Percentiles rank a stretch among this genome's conserved stretches.
Evolutionary conservation across 441 rosid species (phyloP).

Genomic region (Erodium chrysanthum): DNA sequence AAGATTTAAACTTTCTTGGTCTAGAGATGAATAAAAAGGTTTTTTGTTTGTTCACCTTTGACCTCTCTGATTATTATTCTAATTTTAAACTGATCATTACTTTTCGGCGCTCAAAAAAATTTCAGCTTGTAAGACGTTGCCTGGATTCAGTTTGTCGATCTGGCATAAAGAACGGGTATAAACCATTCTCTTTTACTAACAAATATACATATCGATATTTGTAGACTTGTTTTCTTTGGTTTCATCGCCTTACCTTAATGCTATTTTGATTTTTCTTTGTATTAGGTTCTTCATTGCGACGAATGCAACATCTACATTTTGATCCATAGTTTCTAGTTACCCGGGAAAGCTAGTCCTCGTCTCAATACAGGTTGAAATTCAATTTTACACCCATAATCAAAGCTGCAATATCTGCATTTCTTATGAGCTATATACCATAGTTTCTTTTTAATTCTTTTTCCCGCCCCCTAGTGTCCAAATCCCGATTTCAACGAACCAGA

Average conservation of each 20-base stretch:
- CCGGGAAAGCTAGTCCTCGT: conserved; percentile 53
- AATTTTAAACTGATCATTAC: conserved; percentile 13
- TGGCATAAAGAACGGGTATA: conserved; percentile 45
- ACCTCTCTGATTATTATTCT: conserved; percentile 5
- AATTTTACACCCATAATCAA: not conserved
- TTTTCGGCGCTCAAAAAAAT: not conserved
- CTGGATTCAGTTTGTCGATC: conserved; percentile 33
- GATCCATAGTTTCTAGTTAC: conserved; percentile 48
- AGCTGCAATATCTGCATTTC: conserved; percentile 2
- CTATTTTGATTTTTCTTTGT: not conserved
- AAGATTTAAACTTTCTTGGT: conserved; percentile 61
- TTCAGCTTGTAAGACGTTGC: conserved; percentile 48
- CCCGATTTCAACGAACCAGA: conserved; percentile 60
- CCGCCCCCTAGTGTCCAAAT: conserved; percentile 46
- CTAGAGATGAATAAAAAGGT: conserved; percentile 62
- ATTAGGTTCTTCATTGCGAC: conserved; percentile 49
- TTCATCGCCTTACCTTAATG: no score
- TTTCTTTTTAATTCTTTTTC: no score
- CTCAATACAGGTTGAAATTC: conserved; percentile 43
- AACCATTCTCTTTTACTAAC: conserved; percentile 13
- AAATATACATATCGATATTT: not conserved
- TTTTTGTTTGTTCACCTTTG: conserved; percentile 7
- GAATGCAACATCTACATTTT: conserved; percentile 54
- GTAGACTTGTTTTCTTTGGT: not conserved
- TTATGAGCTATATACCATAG: no score